phyloP scores from a whole-genome alignment of 2,329 filamentous ascomycete genomes.

The Apiospora phragmitis region DNA sequence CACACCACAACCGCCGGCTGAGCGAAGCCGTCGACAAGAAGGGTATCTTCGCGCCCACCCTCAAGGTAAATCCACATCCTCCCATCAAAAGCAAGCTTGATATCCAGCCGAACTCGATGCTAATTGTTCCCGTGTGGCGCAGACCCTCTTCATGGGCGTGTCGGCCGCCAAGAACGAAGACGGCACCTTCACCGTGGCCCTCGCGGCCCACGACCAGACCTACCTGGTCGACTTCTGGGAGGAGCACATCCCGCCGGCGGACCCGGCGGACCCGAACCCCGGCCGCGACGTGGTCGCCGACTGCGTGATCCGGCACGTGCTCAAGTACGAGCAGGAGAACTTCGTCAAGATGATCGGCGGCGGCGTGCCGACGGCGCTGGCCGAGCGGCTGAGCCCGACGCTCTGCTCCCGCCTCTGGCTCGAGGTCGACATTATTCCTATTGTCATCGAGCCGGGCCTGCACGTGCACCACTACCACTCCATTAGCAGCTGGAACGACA shows the following conservation, averaged over 20 bases:
- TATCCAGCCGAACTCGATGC: conserved; percentile 17
- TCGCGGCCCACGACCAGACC: conserved; percentile 72
- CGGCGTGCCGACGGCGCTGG: conserved; percentile 64
- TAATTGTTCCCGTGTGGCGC: not conserved
- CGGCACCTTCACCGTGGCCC: conserved; percentile 57
- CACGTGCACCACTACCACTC: conserved; percentile 32
- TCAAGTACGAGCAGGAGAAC: conserved; percentile 63
- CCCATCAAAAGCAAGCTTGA: not conserved
- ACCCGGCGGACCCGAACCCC: conserved; percentile 37
- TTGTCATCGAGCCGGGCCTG: conserved; percentile 58
- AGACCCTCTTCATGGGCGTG: conserved; percentile 64
- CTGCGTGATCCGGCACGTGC: conserved; percentile 57
- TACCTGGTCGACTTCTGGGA: conserved; percentile 75
- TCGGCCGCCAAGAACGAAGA: conserved; percentile 55
- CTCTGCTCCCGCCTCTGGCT: conserved; percentile 74
- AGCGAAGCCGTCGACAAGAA: conserved; percentile 44
- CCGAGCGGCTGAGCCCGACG: conserved; percentile 60
- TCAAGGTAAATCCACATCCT: conserved; percentile 39
- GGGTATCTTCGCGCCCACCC: conserved; percentile 44
- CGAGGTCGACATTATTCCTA: conserved; percentile 73
- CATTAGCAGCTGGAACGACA: conserved; percentile 47
- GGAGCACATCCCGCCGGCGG: conserved; percentile 52
- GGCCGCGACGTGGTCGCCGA: conserved; percentile 53
- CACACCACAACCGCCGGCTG: conserved; percentile 48
- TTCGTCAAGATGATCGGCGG: conserved; percentile 74